Base-by-base conservation (phyloP, 768 basidiomycete species). In the Tephrocybe sp. region DNA sequence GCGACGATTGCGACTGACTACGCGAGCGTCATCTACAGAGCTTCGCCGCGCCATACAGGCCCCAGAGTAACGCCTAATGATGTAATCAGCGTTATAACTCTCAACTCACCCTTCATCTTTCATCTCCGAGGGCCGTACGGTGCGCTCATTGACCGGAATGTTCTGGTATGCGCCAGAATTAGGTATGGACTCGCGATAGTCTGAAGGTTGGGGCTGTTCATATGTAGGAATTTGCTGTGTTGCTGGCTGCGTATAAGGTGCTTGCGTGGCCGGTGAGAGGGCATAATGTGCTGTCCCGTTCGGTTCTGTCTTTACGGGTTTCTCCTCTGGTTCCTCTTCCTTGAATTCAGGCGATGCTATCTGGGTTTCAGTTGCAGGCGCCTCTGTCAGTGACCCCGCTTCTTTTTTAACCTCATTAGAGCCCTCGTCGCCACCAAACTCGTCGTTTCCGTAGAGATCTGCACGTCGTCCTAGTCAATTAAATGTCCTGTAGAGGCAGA, bases 61-160 rank as follows among this genome's bases (percentile, higher is more conserved):
- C 51, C 60, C 64, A 64, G 58, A 67, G 65, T 62, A 64, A 53
- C 55, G 56, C 56, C 60, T 60, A 51, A 39, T 37, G 63, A 44
- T 31, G 47, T 46, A 49, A 52, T 51, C 64, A 67, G 69, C 32
- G 25, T 61, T 49, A 60, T 54, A 47, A 60, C 53, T 80, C 93
- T 92, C 44, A 44, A 51, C 50, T 51, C 82, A 98, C 95, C 94
- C 94, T 89, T 96, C 94, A 60, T 97, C 95, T 68, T 93, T 92
- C 91, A 92, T 93, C 68, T 97, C 93, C 9, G 87, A 87, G 15
- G 89, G 89, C 27, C 90, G 79, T 13, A 93, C 72, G 27, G 80
- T 84, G 37, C 89, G 79, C 63, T 87, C 83, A 19, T 75, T 74
- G 44, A 70, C 68, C 21, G 73, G 67, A 24, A 69, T 67, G 63